Evolutionary conservation across 108 stramenopile genomes (phyloP).

Genomic region (Stephanodiscus minutulus): DNA sequence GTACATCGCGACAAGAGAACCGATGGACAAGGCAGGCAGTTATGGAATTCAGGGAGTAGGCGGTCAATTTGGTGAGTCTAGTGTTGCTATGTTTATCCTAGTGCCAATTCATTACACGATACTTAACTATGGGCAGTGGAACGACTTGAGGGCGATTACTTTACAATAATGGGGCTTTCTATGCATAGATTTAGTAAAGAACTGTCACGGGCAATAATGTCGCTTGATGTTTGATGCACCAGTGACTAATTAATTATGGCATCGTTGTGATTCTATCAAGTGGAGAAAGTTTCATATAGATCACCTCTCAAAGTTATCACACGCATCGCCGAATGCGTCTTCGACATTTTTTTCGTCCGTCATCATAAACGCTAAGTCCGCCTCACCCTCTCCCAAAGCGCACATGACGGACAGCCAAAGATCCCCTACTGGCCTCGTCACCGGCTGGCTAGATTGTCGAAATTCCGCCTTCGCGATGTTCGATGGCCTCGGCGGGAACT

Average conservation of each 20-base stretch:
- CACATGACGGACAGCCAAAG: slow-evolving; percentile 86
- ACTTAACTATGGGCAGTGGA: slow-evolving; percentile 33
- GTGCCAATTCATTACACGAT: background rate
- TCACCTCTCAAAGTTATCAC: slow-evolving; percentile 44
- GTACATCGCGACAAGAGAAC: slow-evolving; percentile 86
- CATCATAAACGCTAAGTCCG: slow-evolving; percentile 65
- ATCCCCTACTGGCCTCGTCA: slow-evolving; percentile 56
- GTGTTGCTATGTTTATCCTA: background rate
- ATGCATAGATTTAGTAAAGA: slow-evolving; percentile 77
- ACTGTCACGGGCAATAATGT: slow-evolving; percentile 50
- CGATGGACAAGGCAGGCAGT: slow-evolving; percentile 94
- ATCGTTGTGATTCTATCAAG: background rate
- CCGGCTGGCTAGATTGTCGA: slow-evolving; percentile 17
- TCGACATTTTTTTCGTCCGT: slow-evolving; percentile 36
- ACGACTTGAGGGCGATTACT: slow-evolving; percentile 83
- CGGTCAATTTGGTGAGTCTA: slow-evolving; percentile 54
- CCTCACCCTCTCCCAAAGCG: slow-evolving; percentile 76
- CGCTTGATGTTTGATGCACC: background rate
- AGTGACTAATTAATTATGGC: background rate
- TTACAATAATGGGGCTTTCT: slow-evolving; percentile 94
- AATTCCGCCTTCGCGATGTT: slow-evolving; percentile 16
- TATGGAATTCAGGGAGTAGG: slow-evolving; percentile 97
- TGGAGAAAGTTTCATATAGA: background rate
- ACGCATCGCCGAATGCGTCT: slow-evolving; percentile 45
- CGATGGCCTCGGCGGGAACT: slow-evolving; percentile 43